Evolutionary conservation across 129 eudicot genomes (phyloP).

Genomic region (Mikania micrantha): DNA sequence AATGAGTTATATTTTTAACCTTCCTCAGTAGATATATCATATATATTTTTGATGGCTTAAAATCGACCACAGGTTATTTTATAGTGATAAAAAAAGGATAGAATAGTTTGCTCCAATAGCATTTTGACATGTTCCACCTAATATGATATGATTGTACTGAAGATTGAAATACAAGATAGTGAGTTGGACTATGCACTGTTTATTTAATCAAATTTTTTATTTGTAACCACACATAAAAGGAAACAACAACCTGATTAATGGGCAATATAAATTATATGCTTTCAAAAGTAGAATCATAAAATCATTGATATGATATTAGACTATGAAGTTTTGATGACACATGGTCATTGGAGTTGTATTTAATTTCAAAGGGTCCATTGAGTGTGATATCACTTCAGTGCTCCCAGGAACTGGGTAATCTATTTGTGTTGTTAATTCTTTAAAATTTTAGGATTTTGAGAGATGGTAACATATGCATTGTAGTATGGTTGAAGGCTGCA

Average conservation of each 20-base stretch:
- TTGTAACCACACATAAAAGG: conserved; percentile 21
- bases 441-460: not conserved
- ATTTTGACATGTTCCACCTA: not conserved
- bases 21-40: no score
- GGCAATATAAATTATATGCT: conserved; percentile 1
- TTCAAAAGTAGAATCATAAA: not conserved
- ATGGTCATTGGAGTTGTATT: not conserved
- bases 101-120: conserved; percentile 27
- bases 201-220: not conserved
- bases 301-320: not conserved
- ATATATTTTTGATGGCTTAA: not conserved
- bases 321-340: not conserved
- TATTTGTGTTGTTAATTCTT: not conserved
- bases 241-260: not conserved
- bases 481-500: no score
- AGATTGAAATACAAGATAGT: conserved; percentile 8
- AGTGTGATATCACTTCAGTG: not conserved
- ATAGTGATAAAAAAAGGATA: not conserved
- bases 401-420: not conserved
- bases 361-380: not conserved
- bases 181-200: conserved; percentile 14
- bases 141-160: not conserved
- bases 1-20: no score
- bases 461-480: no score
- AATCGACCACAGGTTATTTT: not conserved